Conservation (phyloP, 345 rosid species). For the Eucalyptus rudis region DNA sequence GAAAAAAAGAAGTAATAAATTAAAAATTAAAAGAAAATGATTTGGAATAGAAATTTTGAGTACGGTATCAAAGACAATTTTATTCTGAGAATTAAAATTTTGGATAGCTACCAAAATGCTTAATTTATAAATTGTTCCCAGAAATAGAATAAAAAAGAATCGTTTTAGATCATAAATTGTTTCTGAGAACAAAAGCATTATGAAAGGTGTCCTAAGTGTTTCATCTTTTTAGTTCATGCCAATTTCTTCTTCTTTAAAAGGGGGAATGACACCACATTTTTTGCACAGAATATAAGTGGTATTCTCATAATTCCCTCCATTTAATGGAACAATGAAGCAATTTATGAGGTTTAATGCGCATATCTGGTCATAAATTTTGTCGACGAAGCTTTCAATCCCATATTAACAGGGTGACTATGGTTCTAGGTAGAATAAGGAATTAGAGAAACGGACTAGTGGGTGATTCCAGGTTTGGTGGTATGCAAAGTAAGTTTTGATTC, state of each 20-base stretch:
- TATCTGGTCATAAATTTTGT: not conserved
- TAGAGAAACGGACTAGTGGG: accelerated
- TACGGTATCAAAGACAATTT: accelerated
- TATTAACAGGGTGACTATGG: not conserved
- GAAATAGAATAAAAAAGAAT: too few relatives aligned
- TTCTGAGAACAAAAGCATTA: accelerated
- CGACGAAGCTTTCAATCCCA: not conserved
- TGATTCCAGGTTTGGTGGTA: too few relatives aligned
- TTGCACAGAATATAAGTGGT: not conserved
- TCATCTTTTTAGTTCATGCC: not conserved
- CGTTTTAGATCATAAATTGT: too few relatives aligned
- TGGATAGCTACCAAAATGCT: accelerated
- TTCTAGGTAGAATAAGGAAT: not conserved
- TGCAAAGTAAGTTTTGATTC: too few relatives aligned
- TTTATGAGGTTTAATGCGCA: not conserved
- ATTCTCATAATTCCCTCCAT: not conserved
- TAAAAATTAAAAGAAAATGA: too few relatives aligned
- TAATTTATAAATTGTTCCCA: too few relatives aligned
- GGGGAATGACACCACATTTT: not conserved
- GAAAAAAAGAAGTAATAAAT: too few relatives aligned
- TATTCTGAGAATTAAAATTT: too few relatives aligned
- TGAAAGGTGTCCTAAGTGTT: accelerated
- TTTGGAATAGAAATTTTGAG: too few relatives aligned
- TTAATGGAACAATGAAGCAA: not conserved
- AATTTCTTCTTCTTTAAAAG: not conserved